Evolutionary conservation across 306 rosid species (phyloP), one percentile per base, ranked within the genome.

Genomic region (Ormosia semicastrata): DNA sequence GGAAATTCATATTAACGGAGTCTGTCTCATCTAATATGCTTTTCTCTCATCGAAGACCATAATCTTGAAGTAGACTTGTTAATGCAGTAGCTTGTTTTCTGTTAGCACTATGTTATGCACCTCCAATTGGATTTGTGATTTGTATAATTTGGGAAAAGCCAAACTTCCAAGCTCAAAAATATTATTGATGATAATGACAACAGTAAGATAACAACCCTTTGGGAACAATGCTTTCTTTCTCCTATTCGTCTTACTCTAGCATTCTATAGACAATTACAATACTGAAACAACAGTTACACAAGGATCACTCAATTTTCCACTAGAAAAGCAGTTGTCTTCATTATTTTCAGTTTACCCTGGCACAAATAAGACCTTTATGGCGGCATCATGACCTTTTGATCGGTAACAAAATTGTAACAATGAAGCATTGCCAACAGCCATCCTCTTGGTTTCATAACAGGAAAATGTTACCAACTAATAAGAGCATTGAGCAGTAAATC

Each of bases 371-470:
- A 78, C 8, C 54, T 62, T 76, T 24, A 33, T 54, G 47, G 58
- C 5, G 39, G 43, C 32, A 77, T 32, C 64, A 43, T 10, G 63
- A 14, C 52, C 73, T 68, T 80, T 17, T 56, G 66, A n/a, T 8
- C 18, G 60, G 67, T 82, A 47, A 81, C 87, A 82, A 80, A 63
- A 82, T 24, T 79, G 84, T 56, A 64, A 71, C 62, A 50, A 11
- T 49, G 71, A 68, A 84, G 69, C 59, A 84, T 32, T 75, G 62
- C 33, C 67, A 53, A 36, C 36, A 60, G 47, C 54, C 62, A 84
- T 53, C 77, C 76, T 85, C 82, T 29, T 73, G 75, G 71, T 74
- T 78, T 87, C 90, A 94, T 71, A 69, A 77, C 73, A 89, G 71
- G 17, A 88, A 85, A 71, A 85, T 32, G 68, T 73, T 76, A 80